A percentile compares a stretch with the other conserved stretches of the same genome.
These are phyloP conservation scores for Colletotrichum tropicale DNA, from an alignment of 2,329 filamentous ascomycete genomes.

Conservation along the genomic window DNA sequence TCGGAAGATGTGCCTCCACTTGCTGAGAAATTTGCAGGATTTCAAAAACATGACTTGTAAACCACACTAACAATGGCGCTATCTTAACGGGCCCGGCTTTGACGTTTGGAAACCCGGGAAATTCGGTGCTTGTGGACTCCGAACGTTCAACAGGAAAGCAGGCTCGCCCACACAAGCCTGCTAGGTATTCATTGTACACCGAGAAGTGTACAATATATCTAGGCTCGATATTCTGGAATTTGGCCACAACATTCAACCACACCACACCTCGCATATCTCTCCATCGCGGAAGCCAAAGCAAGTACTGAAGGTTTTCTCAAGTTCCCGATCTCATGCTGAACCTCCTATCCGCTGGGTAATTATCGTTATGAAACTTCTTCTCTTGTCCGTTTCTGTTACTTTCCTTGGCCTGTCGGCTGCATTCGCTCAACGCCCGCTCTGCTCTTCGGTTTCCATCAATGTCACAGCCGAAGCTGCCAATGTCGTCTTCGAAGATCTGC, in stretches of 20 bases:
- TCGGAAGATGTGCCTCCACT: not conserved
- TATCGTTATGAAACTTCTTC: not conserved
- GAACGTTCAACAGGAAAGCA: not conserved
- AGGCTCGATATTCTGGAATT: not conserved
- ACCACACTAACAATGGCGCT: not conserved
- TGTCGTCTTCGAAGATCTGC: not conserved
- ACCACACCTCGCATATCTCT: not conserved
- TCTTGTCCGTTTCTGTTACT: accelerated
- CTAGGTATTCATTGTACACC: not conserved
- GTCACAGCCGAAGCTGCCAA: not conserved
- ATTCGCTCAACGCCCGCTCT: not conserved
- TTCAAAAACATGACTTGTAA: accelerated
- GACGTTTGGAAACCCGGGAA: not conserved
- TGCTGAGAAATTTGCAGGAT: not conserved
- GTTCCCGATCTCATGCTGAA: not conserved
- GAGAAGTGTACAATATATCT: not conserved
- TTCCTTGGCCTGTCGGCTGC: not conserved
- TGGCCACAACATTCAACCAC: not conserved
- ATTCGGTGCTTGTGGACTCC: not conserved
- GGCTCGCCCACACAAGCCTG: accelerated
- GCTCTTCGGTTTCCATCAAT: not conserved
- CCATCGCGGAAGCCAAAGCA: too few relatives aligned
- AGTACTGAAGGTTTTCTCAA: not conserved
- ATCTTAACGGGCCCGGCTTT: not conserved
- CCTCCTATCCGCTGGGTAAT: not conserved